These are phyloP conservation scores for Ophioceras dolichostomum DNA, from an alignment of 2,329 filamentous ascomycete genomes.

Conservation along the genomic window DNA sequence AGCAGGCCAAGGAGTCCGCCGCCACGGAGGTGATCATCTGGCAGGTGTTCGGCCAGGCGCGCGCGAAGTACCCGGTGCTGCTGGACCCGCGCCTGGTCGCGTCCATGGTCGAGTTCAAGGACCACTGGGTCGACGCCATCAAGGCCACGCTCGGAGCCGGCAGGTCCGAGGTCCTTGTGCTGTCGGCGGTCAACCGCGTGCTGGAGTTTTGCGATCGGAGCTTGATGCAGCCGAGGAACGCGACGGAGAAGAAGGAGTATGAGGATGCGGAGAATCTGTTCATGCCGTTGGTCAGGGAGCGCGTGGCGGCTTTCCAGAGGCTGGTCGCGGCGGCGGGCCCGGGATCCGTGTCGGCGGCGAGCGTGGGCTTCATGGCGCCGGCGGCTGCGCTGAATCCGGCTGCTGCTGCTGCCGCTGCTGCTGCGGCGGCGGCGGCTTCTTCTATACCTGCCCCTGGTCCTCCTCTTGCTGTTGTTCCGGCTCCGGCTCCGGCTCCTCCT, in stretches of 20 bases:
- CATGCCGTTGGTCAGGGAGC: constrained; percentile 12
- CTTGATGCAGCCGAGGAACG: constrained; percentile 14
- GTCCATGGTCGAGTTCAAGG: constrained; percentile 31
- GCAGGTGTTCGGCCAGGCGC: constrained; percentile 23
- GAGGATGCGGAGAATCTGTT: constrained; percentile 18
- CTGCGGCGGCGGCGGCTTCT: too few relatives aligned
- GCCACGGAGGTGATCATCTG: constrained; percentile 35
- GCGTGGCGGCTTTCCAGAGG: constrained; percentile 12
- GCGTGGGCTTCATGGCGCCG: neutral
- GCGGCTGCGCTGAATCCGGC: neutral
- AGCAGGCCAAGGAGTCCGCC: constrained; percentile 31
- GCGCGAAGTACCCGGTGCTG: constrained; percentile 12
- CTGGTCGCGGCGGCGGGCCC: constrained; percentile 4
- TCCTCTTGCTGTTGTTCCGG: too few relatives aligned
- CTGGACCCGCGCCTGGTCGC: constrained; percentile 24
- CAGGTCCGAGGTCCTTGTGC: constrained; percentile 30
- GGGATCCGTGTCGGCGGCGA: too few relatives aligned
- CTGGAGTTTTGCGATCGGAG: constrained; percentile 33
- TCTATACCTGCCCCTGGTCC: neutral
- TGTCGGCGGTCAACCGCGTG: constrained; percentile 38
- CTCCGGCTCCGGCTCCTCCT: too few relatives aligned
- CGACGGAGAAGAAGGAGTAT: constrained; percentile 15
- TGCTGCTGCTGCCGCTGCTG: too few relatives aligned
- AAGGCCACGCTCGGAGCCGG: constrained; percentile 24
- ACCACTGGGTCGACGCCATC: constrained; percentile 29